phyloP scores from a whole-genome alignment of 2,329 filamentous ascomycete genomes.

The Penicillium sp. region DNA sequence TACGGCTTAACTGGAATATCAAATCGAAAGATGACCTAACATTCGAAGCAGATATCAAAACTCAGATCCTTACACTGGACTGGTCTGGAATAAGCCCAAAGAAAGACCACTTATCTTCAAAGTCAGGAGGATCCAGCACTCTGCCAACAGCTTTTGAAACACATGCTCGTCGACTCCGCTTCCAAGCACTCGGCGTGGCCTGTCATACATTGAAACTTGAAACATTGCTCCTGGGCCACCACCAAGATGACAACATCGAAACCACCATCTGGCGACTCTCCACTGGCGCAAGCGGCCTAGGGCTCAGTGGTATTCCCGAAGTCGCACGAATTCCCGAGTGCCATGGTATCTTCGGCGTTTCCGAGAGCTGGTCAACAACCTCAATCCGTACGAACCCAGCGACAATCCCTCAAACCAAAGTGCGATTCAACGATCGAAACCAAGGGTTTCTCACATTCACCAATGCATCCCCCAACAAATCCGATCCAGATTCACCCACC shows the following conservation, averaged over 20 bases:
- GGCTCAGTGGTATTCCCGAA: constrained; percentile 65
- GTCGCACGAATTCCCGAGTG: constrained; percentile 77
- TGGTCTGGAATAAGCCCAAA: constrained; percentile 45
- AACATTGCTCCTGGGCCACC: constrained; percentile 75
- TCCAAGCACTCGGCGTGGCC: constrained; percentile 62
- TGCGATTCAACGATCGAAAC: constrained; percentile 8
- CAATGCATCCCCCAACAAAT: neutral
- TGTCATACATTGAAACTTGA: constrained; percentile 53
- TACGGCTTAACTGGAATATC: constrained; percentile 24
- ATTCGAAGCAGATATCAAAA: constrained; percentile 29
- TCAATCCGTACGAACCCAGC: constrained; percentile 26
- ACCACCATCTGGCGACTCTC: constrained; percentile 77
- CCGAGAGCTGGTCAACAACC: constrained; percentile 59
- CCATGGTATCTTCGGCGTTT: constrained; percentile 66
- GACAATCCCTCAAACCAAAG: constrained; percentile 3
- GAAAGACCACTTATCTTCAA: neutral
- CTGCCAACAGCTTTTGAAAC: constrained; percentile 68
- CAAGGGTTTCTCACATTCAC: neutral
- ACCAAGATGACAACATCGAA: constrained; percentile 86
- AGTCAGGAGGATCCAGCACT: constrained; percentile 28
- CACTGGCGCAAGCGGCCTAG: constrained; percentile 63
- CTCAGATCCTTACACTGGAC: constrained; percentile 43
- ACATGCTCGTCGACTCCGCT: constrained; percentile 68
- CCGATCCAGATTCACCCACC: neutral
- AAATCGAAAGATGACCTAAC: neutral